phyloP scores from a whole-genome alignment of 495 filamentous ascomycete genomes.

The Talaromyces trachyspermus region DNA sequence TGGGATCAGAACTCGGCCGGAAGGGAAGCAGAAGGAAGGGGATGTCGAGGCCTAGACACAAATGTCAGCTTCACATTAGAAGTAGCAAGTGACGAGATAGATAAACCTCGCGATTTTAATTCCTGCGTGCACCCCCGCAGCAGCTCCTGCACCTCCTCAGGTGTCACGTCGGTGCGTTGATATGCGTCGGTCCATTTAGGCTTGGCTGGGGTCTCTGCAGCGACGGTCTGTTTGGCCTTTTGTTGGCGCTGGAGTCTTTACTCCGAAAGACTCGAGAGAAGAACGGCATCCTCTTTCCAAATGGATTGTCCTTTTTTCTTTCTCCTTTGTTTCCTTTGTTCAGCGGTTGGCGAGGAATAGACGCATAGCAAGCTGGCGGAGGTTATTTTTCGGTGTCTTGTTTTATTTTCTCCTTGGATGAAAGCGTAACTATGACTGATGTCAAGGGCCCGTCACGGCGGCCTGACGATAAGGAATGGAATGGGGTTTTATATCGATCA shows the following conservation, averaged over 20 bases:
- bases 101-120: slow-evolving; percentile 88
- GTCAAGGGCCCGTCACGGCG: slow-evolving; percentile 2
- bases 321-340: too few species aligned
- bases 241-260: slow-evolving; percentile 54
- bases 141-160: slow-evolving; percentile 86
- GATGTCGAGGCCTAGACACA: slow-evolving; percentile 63
- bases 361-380: background rate
- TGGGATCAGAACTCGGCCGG: slow-evolving; percentile 84
- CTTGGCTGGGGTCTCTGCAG: slow-evolving; percentile 47
- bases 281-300: slow-evolving; percentile 44
- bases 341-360: background rate
- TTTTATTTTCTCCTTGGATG: slow-evolving; percentile 12
- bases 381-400: slow-evolving; percentile 5
- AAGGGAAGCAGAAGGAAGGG: slow-evolving; percentile 96
- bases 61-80: slow-evolving; percentile 8
- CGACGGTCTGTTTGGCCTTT: slow-evolving; percentile 51
- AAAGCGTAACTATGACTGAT: slow-evolving; percentile 5
- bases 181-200: slow-evolving; percentile 87
- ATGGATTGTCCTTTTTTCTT: background rate
- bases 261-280: slow-evolving; percentile 67
- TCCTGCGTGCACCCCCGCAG: slow-evolving; percentile 78
- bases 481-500: too few species aligned
- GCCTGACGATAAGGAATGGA: slow-evolving; percentile 4
- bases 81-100: slow-evolving; percentile 1
- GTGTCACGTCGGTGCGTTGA: slow-evolving; percentile 74